Conservation (phyloP, 257 asterid genomes). For the Cynanchum wilfordii region DNA sequence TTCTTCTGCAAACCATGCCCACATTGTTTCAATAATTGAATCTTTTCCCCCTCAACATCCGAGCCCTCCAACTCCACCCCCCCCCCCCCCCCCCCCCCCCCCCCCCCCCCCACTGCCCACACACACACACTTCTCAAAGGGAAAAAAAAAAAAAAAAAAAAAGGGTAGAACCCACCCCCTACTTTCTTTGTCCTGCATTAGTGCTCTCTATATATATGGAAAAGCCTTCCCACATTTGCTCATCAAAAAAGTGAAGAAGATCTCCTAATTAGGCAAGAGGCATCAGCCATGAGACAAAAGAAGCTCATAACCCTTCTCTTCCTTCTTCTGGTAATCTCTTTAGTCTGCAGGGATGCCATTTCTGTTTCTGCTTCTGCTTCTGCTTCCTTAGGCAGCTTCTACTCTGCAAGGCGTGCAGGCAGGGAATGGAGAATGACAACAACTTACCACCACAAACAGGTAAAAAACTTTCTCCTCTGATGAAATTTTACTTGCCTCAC, state of each 20-base stretch:
- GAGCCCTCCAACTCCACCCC: not conserved
- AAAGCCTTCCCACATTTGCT: conserved; percentile 1
- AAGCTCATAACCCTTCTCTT: not conserved
- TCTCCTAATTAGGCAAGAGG: not conserved
- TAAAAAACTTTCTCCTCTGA: too few species aligned
- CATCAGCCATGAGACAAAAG: conserved; percentile 11
- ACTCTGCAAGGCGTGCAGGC: not conserved
- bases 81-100: not conserved
- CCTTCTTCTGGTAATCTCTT: conserved; percentile 9
- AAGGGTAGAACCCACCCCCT: not conserved
- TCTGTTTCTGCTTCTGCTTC: not conserved
- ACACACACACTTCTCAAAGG: too few species aligned
- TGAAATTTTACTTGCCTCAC: not conserved
- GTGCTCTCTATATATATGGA: conserved; percentile 13
- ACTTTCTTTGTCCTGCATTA: not conserved
- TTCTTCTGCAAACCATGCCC: conserved; percentile 4
- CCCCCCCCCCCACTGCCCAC: not conserved
- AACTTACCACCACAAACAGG: not conserved
- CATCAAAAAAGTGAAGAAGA: conserved; percentile 10
- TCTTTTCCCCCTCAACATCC: not conserved
- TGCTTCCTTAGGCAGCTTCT: conserved; percentile 2
- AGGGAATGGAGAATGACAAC: not conserved
- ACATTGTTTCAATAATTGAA: conserved; percentile 19
- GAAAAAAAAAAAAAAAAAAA: not conserved
- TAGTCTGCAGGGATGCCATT: conserved; percentile 15